A percentile compares a stretch with the other conserved stretches of the same genome.
Conservation (phyloP, 805 yeast species). For the Spencermartinsiella europaea region DNA sequence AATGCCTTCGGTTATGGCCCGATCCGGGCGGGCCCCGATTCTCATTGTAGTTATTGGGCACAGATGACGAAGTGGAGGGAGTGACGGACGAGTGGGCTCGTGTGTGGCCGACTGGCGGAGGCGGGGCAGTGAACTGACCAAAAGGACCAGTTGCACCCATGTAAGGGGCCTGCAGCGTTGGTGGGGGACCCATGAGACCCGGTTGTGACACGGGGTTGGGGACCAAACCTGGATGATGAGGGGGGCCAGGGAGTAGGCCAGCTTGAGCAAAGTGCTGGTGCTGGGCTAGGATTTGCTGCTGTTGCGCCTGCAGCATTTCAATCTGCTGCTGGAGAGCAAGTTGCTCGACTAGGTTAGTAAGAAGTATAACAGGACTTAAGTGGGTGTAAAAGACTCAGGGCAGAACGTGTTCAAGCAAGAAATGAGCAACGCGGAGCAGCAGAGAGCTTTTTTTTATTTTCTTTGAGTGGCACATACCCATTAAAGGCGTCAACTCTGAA, state of each 20-base stretch:
- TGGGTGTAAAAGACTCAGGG: no score
- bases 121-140: constrained; percentile 24
- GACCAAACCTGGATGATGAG: constrained; percentile 27
- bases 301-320: constrained; percentile 88
- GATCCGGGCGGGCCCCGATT: constrained; percentile 2
- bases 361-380: no score
- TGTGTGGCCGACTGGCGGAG: constrained; percentile 27
- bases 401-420: no score
- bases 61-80: not conserved
- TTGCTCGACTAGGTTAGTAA: constrained; percentile 48
- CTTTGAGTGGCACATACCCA: constrained; percentile 68
- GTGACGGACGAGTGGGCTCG: constrained; percentile 32
- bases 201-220: constrained; percentile 15
- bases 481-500: constrained; percentile 85
- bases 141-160: constrained; percentile 21
- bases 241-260: constrained; percentile 22
- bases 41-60: not conserved
- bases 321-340: constrained; percentile 79
- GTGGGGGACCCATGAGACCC: constrained; percentile 18
- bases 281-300: constrained; percentile 74
- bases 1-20: constrained; percentile 89
- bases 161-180: constrained; percentile 18
- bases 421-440: no score
- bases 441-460: no score
- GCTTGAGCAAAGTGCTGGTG: constrained; percentile 43